Percentiles rank a stretch among this genome's conserved stretches.
phyloP scores from a whole-genome alignment of 2,329 filamentous ascomycete species.

The Talaromyces sp. region DNA sequence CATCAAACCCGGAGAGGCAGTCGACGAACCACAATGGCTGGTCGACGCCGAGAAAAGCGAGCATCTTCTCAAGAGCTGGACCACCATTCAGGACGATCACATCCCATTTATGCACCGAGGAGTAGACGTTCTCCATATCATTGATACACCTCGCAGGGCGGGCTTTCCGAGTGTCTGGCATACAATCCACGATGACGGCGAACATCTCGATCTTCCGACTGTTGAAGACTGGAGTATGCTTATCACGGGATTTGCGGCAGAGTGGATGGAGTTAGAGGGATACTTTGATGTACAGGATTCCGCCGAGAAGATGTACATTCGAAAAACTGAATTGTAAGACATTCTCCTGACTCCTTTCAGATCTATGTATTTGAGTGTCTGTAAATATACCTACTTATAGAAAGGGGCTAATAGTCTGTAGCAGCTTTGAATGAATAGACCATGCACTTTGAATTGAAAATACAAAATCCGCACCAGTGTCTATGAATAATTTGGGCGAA shows the following conservation, averaged over 20 bases:
- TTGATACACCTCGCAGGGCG: constrained; percentile 57
- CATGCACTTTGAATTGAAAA: too few species aligned
- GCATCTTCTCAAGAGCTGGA: constrained; percentile 42
- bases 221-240: constrained; percentile 85
- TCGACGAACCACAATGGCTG: constrained; percentile 55
- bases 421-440: neutral
- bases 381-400: neutral
- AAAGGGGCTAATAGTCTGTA: neutral
- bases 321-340: constrained; percentile 41
- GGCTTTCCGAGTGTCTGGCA: constrained; percentile 83
- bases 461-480: too few species aligned
- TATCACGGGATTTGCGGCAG: constrained; percentile 74
- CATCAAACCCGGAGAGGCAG: constrained; percentile 21
- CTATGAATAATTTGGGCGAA: neutral
- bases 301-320: constrained; percentile 8
- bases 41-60: constrained; percentile 56
- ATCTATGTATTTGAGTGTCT: neutral
- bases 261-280: constrained; percentile 83
- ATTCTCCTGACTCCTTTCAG: neutral
- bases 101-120: constrained; percentile 82
- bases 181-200: constrained; percentile 72
- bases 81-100: constrained; percentile 77
- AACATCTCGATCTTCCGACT: constrained; percentile 73
- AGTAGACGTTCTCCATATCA: constrained; percentile 84
- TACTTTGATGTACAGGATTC: constrained; percentile 34